A percentile compares a stretch with the other conserved stretches of the same genome.
phyloP scores from a whole-genome alignment of 345 rosid species.

The Salix udensis region DNA sequence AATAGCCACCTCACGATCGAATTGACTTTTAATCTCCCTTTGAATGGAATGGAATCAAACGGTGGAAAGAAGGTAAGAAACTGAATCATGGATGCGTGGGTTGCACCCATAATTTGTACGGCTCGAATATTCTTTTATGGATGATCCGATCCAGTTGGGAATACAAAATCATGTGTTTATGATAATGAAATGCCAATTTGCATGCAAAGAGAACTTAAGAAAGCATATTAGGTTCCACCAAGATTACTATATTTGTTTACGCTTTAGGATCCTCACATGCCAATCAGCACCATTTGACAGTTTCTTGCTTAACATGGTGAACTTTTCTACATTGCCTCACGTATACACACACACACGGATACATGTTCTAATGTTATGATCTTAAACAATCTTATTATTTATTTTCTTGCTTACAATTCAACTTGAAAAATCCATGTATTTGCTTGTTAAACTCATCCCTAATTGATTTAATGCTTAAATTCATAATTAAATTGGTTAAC shows the following conservation, averaged over 20 bases:
- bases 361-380: no score
- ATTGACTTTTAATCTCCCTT: background rate
- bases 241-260: background rate
- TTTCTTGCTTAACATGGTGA: background rate
- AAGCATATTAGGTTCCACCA: background rate
- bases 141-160: constrained; percentile 25
- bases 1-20: background rate
- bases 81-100: background rate
- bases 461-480: no score
- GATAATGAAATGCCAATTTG: constrained; percentile 1
- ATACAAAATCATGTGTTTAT: background rate
- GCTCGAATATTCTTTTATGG: constrained; percentile 14
- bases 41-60: background rate
- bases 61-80: background rate
- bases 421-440: no score
- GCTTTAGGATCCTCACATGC: background rate
- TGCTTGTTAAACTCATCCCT: no score
- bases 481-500: no score
- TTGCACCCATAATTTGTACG: constrained; percentile 10
- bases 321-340: constrained; percentile 11
- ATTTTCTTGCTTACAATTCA: no score
- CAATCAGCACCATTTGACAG: background rate
- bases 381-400: no score
- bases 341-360: no score
- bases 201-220: background rate